Percentiles rank a stretch among this genome's conserved stretches.
Conservation (phyloP, 768 basidiomycete genomes). For the Kwoniella newhampshirensis region DNA sequence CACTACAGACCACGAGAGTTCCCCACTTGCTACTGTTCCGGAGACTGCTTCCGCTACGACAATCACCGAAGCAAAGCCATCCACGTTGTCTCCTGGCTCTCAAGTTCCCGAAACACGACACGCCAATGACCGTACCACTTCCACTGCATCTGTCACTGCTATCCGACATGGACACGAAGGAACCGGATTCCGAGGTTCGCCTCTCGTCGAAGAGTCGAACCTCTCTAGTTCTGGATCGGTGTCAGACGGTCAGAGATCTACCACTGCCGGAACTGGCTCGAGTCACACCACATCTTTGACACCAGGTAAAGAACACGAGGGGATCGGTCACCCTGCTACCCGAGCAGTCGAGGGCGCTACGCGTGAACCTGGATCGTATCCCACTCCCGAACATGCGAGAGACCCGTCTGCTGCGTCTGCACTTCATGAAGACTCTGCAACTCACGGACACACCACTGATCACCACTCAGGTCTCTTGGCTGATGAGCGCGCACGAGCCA, state of each 20-base stretch:
- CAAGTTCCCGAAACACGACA: slow-evolving; percentile 23
- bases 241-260: background rate
- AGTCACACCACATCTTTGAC: slow-evolving; percentile 20
- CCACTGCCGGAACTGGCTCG: slow-evolving; percentile 3
- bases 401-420: background rate
- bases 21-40: background rate
- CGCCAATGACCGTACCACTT: slow-evolving; percentile 33
- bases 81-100: slow-evolving; percentile 7
- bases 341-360: slow-evolving; percentile 24
- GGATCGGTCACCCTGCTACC: slow-evolving; percentile 42
- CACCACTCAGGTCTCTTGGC: background rate
- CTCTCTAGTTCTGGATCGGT: background rate
- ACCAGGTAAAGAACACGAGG: slow-evolving; percentile 33
- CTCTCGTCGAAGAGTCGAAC: slow-evolving; percentile 7
- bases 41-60: background rate
- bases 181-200: slow-evolving; percentile 8
- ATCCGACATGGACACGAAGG: slow-evolving; percentile 43
- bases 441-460: slow-evolving; percentile 1
- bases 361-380: slow-evolving; percentile 32
- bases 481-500: slow-evolving; percentile 4
- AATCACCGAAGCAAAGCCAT: background rate
- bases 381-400: slow-evolving; percentile 24
- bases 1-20: background rate
- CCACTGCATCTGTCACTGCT: slow-evolving; percentile 40
- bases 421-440: background rate